phyloP scores from a whole-genome alignment of 805 yeast species.

The Starmerella tilneyi region DNA sequence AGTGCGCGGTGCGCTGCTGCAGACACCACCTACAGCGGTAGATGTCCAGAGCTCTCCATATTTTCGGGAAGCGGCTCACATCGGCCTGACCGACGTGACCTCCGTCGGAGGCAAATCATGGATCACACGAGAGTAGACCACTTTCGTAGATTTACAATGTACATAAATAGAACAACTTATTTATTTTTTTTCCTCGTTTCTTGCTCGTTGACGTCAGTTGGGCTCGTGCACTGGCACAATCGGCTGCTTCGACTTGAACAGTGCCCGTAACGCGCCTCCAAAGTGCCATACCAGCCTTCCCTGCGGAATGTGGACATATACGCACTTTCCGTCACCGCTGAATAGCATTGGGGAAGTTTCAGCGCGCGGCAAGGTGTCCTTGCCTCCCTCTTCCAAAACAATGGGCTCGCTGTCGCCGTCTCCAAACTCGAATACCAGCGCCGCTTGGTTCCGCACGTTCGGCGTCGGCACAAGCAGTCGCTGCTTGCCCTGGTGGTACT shows the following conservation, averaged over 20 bases:
- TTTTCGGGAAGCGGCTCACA: slow-evolving; percentile 16
- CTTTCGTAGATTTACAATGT: not conserved
- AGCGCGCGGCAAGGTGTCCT: not conserved
- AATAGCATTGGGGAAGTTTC: slow-evolving; percentile 5
- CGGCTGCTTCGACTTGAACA: slow-evolving; percentile 1
- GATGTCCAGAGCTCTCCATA: not conserved
- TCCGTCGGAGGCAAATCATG: not conserved
- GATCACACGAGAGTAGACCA: not conserved
- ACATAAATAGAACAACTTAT: not conserved
- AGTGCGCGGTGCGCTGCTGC: slow-evolving; percentile 11
- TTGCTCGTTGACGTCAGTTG: not conserved
- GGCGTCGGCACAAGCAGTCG: slow-evolving; percentile 16
- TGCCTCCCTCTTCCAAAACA: too few species aligned
- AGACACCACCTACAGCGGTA: not conserved
- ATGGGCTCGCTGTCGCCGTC: not conserved
- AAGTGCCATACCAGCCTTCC: slow-evolving; percentile 11
- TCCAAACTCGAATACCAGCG: slow-evolving; percentile 11
- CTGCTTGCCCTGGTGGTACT: slow-evolving; percentile 15
- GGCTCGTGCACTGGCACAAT: slow-evolving; percentile 1
- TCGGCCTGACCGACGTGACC: slow-evolving; percentile 15
- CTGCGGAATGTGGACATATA: not conserved
- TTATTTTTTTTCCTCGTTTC: slow-evolving; percentile 2
- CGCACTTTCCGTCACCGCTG: slow-evolving; percentile 16
- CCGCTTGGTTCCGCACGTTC: slow-evolving; percentile 2
- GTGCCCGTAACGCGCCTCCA: slow-evolving; percentile 2